Conservation (phyloP, 495 filamentous ascomycete species). For the Aspergillus steynii region DNA sequence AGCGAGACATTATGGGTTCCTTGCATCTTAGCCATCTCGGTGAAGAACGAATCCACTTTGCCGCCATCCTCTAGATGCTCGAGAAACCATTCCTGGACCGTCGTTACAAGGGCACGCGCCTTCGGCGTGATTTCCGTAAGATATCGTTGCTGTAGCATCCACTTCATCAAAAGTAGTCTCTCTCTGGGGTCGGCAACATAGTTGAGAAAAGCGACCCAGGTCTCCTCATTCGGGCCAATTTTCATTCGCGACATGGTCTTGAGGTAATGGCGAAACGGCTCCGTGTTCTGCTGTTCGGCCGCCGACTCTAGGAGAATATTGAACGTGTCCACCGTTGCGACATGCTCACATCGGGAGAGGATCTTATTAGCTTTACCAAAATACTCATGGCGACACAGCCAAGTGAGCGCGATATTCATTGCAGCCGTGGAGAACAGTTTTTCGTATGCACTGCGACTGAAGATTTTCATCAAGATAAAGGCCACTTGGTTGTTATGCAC, state of each 20-base stretch:
- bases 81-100: slow-evolving; percentile 33
- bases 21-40: slow-evolving; percentile 28
- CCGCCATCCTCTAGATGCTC: slow-evolving; percentile 36
- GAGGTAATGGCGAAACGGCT: slow-evolving; percentile 32
- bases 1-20: slow-evolving; percentile 36
- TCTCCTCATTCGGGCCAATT: slow-evolving; percentile 42
- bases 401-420: slow-evolving; percentile 42
- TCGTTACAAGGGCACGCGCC: slow-evolving; percentile 30
- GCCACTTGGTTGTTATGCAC: too few species aligned
- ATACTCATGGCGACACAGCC: slow-evolving; percentile 33
- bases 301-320: slow-evolving; percentile 44
- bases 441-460: slow-evolving; percentile 11
- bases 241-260: slow-evolving; percentile 32
- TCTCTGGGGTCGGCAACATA: slow-evolving; percentile 31
- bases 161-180: slow-evolving; percentile 32
- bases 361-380: slow-evolving; percentile 18
- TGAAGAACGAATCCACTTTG: slow-evolving; percentile 36
- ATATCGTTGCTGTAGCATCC: slow-evolving; percentile 37
- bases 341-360: slow-evolving; percentile 30
- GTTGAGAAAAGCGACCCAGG: slow-evolving; percentile 44
- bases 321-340: slow-evolving; percentile 43
- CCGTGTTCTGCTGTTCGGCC: slow-evolving; percentile 37
- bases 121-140: slow-evolving; percentile 23
- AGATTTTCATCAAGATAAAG: too few species aligned
- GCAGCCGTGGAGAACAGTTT: slow-evolving; percentile 40